Base-by-base conservation (phyloP, 2,329 filamentous ascomycete species). In the Tympanopsis confertula region DNA sequence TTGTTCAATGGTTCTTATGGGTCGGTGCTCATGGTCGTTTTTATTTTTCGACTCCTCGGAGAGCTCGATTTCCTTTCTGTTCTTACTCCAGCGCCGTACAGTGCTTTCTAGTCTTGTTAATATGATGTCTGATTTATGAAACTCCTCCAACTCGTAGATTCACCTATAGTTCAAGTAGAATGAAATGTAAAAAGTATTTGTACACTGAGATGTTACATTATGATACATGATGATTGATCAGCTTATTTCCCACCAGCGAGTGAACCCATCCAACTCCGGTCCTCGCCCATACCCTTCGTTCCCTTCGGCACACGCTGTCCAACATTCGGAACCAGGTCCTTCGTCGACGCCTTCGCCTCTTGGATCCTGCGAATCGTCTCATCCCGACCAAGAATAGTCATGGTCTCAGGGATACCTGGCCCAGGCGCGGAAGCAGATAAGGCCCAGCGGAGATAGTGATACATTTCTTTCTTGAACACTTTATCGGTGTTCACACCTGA, bases 71-170 rank as follows among this genome's bases (percentile, higher is more conserved):
- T n/a, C n/a, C n/a, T n/a, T n/a, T n/a, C n/a, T n/a, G n/a, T n/a
- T n/a, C n/a, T n/a, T n/a, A n/a, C n/a, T n/a, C n/a, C n/a, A n/a
- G n/a, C n/a, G n/a, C n/a, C n/a, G n/a, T n/a, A n/a, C n/a, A n/a
- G n/a, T n/a, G n/a, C n/a, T n/a, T n/a, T n/a, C n/a, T 53, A 88
- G 96, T 59, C 98, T 98, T 61, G 74, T 91, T 38, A 91, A 96
- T 55, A 96, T 96, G 80, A 98, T 98, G 91, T 96, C 91, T 33
- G 88, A 94, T 50, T 98, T 98, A 57, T 96, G 91, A n/a, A 98
- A 98, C 58, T 70, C 98, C 7, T 91, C 98, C 33, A 80, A 98
- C 36, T 98, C 91, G 3, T 96, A 91, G 13, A n/a, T n/a, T n/a
- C n/a, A n/a, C n/a, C n/a, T n/a, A n/a, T n/a, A n/a, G n/a, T n/a